Evolutionary conservation across 257 asterid genomes (phyloP), one percentile per base, ranked within the genome.

Genomic region (Plantago ovata): DNA sequence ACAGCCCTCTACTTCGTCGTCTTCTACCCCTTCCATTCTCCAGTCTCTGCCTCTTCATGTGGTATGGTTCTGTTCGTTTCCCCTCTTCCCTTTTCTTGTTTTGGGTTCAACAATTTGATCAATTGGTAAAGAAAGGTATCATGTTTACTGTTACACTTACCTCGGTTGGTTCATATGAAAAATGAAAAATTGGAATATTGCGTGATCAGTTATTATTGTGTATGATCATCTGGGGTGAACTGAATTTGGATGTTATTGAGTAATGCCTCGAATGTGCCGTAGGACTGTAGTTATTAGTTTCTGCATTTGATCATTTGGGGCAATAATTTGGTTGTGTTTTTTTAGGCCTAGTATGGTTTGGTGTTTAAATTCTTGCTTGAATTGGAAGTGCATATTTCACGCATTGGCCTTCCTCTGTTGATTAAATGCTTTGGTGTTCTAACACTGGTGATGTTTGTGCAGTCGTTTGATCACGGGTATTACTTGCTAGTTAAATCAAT

Each of bases 381-480:
- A 28, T 28, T 28, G 36, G 36, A 28, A 28, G 36, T 45, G 52
- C 58, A 28, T 43, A 18, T 64, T n/a, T 54, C 38, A 47, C 15
- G 64, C 13, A 28, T 43, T 54, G 48, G 63, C 16, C 41, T 45
- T 52, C 52, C 16, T 38, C 9, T 36, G 23, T 19, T 53, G 41
- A 58, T 43, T 53, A 11, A 58, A 41, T 48, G 44, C 39, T 9
- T 20, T 45, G 7, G 14, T 48, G 45, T 7, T 60, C 21, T 62
- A 41, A 58, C 66, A 43, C 46, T 51, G 38, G 24, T 47, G 44
- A 41, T 23, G 54, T 63, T 74, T 64, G 38, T 72, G 79, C 94
- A 93, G 97, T 75, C 97, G 48, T 93, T 93, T 69, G 99, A 93
- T 82, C 95, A 82, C 66, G 99, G 99, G n/a, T 93, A 86, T 75